Conservation (phyloP, 306 rosid genomes). For the Pachyrhizus erosus region DNA sequence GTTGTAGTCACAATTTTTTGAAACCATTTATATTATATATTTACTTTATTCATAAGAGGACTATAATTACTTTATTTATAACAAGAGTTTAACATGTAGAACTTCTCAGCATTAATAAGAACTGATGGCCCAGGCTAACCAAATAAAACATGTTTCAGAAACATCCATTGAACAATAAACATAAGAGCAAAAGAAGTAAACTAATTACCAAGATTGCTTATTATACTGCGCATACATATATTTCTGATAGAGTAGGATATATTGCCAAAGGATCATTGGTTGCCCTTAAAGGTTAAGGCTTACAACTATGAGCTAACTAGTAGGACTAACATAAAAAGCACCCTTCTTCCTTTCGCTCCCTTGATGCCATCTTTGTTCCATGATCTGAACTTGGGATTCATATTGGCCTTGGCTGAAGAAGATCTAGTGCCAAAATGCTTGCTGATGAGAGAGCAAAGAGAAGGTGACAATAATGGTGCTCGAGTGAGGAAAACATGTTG, state of each 20-base stretch:
- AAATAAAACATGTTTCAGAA: background rate
- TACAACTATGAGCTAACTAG: background rate
- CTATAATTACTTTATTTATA: background rate
- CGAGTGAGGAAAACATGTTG: slow-evolving; percentile 26
- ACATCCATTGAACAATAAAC: background rate
- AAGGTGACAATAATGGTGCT: slow-evolving; percentile 19
- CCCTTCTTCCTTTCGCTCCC: background rate
- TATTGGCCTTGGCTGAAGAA: background rate
- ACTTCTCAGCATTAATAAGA: background rate
- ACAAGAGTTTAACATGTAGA: background rate
- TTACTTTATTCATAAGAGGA: background rate
- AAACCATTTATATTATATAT: too few relatives aligned
- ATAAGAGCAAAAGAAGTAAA: background rate
- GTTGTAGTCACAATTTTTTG: too few relatives aligned
- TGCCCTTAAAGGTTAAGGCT: slow-evolving; percentile 39
- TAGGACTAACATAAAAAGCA: background rate
- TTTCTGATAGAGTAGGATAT: slow-evolving; percentile 4
- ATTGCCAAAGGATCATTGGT: slow-evolving; percentile 49
- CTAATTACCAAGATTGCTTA: background rate
- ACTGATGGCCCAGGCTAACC: background rate
- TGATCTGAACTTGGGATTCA: slow-evolving; percentile 30
- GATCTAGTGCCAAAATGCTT: background rate
- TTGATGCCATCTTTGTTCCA: background rate
- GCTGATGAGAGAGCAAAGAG: slow-evolving; percentile 27
- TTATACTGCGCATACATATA: background rate